phyloP scores from a whole-genome alignment of 208 protist genomes.

The Endotrypanum monterogeii region DNA sequence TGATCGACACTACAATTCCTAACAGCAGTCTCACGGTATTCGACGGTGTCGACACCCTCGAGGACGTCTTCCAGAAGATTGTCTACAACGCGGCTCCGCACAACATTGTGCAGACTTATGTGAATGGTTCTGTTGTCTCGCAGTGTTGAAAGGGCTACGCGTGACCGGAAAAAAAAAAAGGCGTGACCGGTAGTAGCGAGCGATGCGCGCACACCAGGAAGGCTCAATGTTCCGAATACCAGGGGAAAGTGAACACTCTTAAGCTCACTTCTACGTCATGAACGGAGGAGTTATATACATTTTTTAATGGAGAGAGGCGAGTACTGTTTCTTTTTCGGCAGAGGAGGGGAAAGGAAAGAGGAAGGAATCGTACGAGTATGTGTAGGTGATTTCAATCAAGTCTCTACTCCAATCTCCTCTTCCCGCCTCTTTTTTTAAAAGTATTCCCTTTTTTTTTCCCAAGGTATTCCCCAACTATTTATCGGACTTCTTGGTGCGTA shows the following conservation, averaged over 20 bases:
- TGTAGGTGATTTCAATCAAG: background rate
- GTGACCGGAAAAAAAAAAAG: background rate
- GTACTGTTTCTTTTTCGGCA: background rate
- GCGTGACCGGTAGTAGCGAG: background rate
- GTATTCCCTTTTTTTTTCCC: background rate
- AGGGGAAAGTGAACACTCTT: background rate
- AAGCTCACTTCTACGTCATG: background rate
- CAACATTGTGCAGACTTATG: slow-evolving; percentile 69
- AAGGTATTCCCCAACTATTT: no score
- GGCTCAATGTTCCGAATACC: background rate
- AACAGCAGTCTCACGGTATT: slow-evolving; percentile 59
- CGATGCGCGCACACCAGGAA: background rate
- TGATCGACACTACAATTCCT: slow-evolving; percentile 69
- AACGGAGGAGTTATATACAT: background rate
- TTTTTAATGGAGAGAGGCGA: background rate
- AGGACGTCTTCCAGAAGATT: slow-evolving; percentile 82
- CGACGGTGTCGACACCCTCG: slow-evolving; percentile 51
- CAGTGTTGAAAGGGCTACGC: slow-evolving; percentile 8
- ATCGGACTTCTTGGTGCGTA: background rate
- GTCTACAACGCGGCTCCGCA: slow-evolving; percentile 59
- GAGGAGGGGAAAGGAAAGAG: background rate
- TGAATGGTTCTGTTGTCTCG: slow-evolving; percentile 66
- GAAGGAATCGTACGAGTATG: background rate
- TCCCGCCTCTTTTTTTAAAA: slow-evolving; percentile 4
- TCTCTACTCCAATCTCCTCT: background rate